Base-by-base conservation (phyloP, 306 rosid species). In the Rosa multiflora region DNA sequence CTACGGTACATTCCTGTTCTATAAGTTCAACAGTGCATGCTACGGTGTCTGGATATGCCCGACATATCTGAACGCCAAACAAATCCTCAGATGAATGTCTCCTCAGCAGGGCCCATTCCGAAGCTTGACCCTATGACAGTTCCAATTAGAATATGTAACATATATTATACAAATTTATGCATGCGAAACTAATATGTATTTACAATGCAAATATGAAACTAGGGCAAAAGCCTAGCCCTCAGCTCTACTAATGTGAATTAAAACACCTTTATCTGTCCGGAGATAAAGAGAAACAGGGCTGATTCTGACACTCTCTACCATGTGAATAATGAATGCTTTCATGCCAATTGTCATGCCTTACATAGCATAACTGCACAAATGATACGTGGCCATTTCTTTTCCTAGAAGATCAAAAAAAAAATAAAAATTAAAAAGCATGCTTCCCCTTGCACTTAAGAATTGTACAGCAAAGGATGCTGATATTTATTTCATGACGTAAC, bases 51-150 rank as follows among this genome's bases (percentile, higher is more conserved):
- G 97, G 91, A 89, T 83, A 85, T 80, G 97, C 83, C 39, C 97
- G 97, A 74, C 99, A 94, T 78, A 94, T 91, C 87, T 94, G 99
- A 68, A 92, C 97, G 71, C 97, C 99, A 86, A 94, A 94, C 71
- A 94, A 78, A 85, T 94, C 92, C 83, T 92, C 97, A 56, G 97
- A 91, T 53, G 89, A 80, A 87, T 91, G 97, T 46, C 97, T 89
- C 79, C 99, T 89, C 80, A 92, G 84, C 87, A 91, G 79, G 74
- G 97, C 97, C 99, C 99, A 94, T 81, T 92, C 99, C 59, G 99
- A 94, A 39, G 99, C 99, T 88, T 92, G 97, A 78, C 99, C 99
- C 99, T 92, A 62, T 40, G 37, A 55, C 78, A 56, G 79, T 52
- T 79, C 61, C 66, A 52, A 39, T 42, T 42, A 81, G 20, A 53